These are phyloP conservation scores for Aspergillus bombycis DNA, from an alignment of 2,329 filamentous ascomycete genomes.

Conservation along the genomic window DNA sequence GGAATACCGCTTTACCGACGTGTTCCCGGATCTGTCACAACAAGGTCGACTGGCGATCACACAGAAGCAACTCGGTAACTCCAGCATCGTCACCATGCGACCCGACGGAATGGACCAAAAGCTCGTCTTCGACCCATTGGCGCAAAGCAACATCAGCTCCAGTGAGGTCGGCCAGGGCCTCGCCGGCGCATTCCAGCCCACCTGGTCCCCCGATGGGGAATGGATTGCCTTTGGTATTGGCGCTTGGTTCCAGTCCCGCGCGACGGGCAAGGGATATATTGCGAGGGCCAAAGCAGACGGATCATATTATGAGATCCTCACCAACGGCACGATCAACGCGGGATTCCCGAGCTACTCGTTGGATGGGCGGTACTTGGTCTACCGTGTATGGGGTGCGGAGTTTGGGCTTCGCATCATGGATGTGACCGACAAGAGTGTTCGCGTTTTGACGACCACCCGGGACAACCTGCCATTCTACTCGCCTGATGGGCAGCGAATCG, in stretches of 20 bases:
- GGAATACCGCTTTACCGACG: conserved; percentile 50
- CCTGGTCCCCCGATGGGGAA: conserved; percentile 42
- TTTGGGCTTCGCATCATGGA: conserved; percentile 38
- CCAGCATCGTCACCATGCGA: conserved; percentile 39
- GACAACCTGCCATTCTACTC: conserved; percentile 47
- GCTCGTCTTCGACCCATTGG: conserved; percentile 32
- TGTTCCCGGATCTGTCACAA: conserved; percentile 42
- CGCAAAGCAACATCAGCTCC: conserved; percentile 20
- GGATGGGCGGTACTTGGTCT: conserved; percentile 42
- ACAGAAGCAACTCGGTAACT: conserved; percentile 46
- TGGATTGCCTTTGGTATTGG: conserved; percentile 46
- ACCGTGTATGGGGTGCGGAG: conserved; percentile 35
- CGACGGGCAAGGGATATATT: conserved; percentile 25
- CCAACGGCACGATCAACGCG: conserved; percentile 38
- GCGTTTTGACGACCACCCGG: conserved; percentile 39
- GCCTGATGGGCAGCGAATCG: conserved; percentile 43
- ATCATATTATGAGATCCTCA: conserved; percentile 34
- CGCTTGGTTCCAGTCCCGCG: conserved; percentile 44
- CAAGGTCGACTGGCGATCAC: conserved; percentile 38
- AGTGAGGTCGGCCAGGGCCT: conserved; percentile 29
- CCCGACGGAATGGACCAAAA: conserved; percentile 31
- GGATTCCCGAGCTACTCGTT: conserved; percentile 47
- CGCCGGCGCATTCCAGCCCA: conserved; percentile 46
- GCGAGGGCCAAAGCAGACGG: conserved; percentile 30
- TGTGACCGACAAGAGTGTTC: conserved; percentile 29